Conservation (phyloP, 2,329 filamentous ascomycete species). For the Teratosphaeriaceae sp. region DNA sequence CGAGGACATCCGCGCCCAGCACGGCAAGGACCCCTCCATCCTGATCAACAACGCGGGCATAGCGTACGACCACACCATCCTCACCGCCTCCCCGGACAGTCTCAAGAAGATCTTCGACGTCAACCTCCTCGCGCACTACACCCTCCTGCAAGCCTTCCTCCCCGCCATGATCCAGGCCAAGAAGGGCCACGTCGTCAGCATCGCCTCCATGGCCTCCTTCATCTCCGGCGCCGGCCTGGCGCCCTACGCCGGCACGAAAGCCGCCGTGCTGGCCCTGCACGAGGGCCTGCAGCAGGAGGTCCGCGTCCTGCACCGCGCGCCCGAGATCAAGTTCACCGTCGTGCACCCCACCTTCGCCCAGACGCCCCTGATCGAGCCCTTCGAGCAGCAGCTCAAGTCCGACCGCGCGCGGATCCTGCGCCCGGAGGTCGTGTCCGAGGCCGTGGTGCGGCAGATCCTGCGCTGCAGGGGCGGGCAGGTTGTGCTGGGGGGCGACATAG, state of each 20-base stretch:
- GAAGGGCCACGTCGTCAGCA: slow-evolving; percentile 51
- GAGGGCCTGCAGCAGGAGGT: slow-evolving; percentile 40
- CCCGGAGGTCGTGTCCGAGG: slow-evolving; percentile 34
- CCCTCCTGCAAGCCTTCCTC: slow-evolving; percentile 45
- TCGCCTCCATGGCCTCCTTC: slow-evolving; percentile 49
- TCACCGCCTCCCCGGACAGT: slow-evolving; percentile 37
- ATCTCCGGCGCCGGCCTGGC: slow-evolving; percentile 29
- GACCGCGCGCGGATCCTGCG: slow-evolving; percentile 30
- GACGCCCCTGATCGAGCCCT: slow-evolving; percentile 31
- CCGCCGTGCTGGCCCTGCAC: slow-evolving; percentile 47
- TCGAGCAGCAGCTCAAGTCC: slow-evolving; percentile 27
- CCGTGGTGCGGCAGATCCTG: slow-evolving; percentile 39
- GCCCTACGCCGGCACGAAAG: slow-evolving; percentile 48
- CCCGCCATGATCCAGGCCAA: slow-evolving; percentile 45
- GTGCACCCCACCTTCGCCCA: slow-evolving; percentile 37
- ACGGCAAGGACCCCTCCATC: slow-evolving; percentile 38
- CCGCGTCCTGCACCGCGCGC: slow-evolving; percentile 35
- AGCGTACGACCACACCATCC: slow-evolving; percentile 38
- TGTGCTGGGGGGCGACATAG: slow-evolving; percentile 27
- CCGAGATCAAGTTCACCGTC: slow-evolving; percentile 36
- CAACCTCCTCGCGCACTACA: slow-evolving; percentile 47
- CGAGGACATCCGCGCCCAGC: slow-evolving; percentile 29
- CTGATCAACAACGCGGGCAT: slow-evolving; percentile 48
- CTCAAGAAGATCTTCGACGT: slow-evolving; percentile 46
- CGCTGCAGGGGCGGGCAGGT: slow-evolving; percentile 36